phyloP scores from a whole-genome alignment of 768 basidiomycete genomes.

The Lactarius sp. region DNA sequence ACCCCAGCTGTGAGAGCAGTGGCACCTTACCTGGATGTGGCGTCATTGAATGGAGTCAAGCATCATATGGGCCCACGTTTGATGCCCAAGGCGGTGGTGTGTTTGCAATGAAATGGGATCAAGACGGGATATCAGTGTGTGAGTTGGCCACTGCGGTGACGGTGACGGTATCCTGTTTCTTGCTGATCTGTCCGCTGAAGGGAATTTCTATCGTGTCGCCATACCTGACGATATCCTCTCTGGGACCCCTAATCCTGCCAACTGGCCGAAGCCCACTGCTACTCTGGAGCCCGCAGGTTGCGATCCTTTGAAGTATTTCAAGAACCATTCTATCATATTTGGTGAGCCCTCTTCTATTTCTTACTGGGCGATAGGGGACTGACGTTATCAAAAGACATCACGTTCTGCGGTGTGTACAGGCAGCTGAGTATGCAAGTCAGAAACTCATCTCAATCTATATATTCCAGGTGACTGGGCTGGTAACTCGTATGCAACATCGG shows the following conservation, averaged over 20 bases:
- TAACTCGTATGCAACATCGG: slow-evolving; percentile 67
- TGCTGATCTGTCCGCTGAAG: slow-evolving; percentile 35
- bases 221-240: slow-evolving; percentile 60
- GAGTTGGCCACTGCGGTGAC: slow-evolving; percentile 31
- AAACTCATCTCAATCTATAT: slow-evolving; percentile 15
- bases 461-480: slow-evolving; percentile 75
- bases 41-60: slow-evolving; percentile 70
- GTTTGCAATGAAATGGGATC: slow-evolving; percentile 89
- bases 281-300: slow-evolving; percentile 49
- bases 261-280: slow-evolving; percentile 68
- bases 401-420: slow-evolving; percentile 61
- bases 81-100: slow-evolving; percentile 78
- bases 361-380: not conserved
- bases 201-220: slow-evolving; percentile 79
- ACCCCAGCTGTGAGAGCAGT: slow-evolving; percentile 49
- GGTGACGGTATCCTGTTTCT: too few species aligned
- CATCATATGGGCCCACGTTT: slow-evolving; percentile 81
- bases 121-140: slow-evolving; percentile 71
- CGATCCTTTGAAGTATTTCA: slow-evolving; percentile 53
- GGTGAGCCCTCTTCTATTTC: slow-evolving; percentile 41
- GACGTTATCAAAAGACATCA: slow-evolving; percentile 52
- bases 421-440: slow-evolving; percentile 2
- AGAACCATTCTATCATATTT: slow-evolving; percentile 70
- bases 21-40: slow-evolving; percentile 63
- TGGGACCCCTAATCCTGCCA: slow-evolving; percentile 58